Evolutionary conservation across 176 grass and related monocot genomes (phyloP), one percentile per base, ranked within the genome.

Genomic region (Alloteropsis semialata): DNA sequence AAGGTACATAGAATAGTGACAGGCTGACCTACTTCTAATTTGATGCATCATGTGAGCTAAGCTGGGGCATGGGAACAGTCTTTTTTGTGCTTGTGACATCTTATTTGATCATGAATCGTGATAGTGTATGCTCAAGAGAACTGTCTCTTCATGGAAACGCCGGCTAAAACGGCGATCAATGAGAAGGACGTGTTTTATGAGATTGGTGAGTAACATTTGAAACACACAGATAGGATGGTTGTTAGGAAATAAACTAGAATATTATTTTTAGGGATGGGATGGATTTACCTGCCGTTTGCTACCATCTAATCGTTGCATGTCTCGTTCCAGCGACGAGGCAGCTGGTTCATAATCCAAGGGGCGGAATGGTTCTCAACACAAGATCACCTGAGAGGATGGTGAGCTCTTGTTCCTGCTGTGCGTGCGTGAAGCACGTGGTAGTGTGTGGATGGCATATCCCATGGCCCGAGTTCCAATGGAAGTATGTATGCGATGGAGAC

Each of bases 121-220:
- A n/a, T n/a, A 61, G 80, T 75, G 32, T 98, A 98, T 36, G 92
- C 96, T 72, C 88, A 95, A 75, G 90, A 93, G 84, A 98, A 98
- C 58, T 69, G 78, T 8, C 95, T 98, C 67, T 98, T 93, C 51
- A 86, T 98, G 53, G 96, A 98, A 89, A 98, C 96, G 0, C 95
- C 96, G 76, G 96, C 96, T 42, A 98, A 98, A 82, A 98, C 96
- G 10, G 92, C 96, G 1, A 86, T 79, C 69, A 98, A 98, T 82
- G 96, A 95, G 66, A 98, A 98, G 0, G 92, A 98, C 16, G 84
- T 93, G 22, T 98, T 98, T 6, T 88, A 98, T 4, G 96, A 98
- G 84, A 95, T 98, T 78, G 96, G 96, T 98, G 66, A 85, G 85
- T 65, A 55, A n/a, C 45, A 69, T n/a, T 70, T 69, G 63, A 70